A percentile compares a stretch with the other conserved stretches of the same genome.
phyloP scores from a whole-genome alignment of 768 basidiomycete genomes.

The Lactarius trivialis region DNA sequence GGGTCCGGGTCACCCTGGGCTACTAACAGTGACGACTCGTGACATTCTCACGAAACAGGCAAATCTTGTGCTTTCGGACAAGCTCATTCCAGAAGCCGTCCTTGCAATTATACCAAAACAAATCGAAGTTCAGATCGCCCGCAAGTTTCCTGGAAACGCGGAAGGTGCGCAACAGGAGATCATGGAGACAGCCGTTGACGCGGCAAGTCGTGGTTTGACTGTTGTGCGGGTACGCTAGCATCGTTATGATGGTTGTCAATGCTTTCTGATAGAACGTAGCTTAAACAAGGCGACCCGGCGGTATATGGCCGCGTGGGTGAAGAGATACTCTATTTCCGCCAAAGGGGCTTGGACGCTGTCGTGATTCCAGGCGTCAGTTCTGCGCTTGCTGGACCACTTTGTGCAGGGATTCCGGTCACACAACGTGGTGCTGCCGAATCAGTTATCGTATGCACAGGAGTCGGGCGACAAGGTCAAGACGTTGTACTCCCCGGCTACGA shows the following conservation, averaged over 20 bases:
- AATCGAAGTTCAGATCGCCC: conserved; percentile 79
- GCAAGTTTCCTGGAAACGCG: conserved; percentile 96
- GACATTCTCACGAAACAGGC: conserved; percentile 71
- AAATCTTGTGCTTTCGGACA: conserved; percentile 89
- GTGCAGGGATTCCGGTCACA: conserved; percentile 89
- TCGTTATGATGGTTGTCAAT: neutral
- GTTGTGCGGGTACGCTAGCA: conserved; percentile 69
- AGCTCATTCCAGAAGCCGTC: conserved; percentile 87
- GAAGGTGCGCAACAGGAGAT: conserved; percentile 92
- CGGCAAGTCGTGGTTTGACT: conserved; percentile 68
- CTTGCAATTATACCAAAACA: conserved; percentile 73
- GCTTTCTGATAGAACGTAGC: conserved; percentile 34
- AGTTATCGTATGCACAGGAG: conserved; percentile 88
- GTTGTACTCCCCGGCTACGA: conserved; percentile 87
- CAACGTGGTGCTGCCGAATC: conserved; percentile 92
- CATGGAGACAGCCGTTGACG: conserved; percentile 87
- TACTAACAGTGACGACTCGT: conserved; percentile 85
- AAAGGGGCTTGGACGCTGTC: conserved; percentile 74
- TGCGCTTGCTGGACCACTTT: conserved; percentile 82
- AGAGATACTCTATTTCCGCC: conserved; percentile 88
- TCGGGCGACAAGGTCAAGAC: conserved; percentile 77
- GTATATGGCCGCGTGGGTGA: conserved; percentile 94
- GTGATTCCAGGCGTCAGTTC: conserved; percentile 89
- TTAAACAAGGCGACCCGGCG: conserved; percentile 97
- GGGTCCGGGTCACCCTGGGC: conserved; percentile 89